Evolutionary conservation across 1,139 yeast species (phyloP).

Genomic region (Scheffersomyces quercinus): DNA sequence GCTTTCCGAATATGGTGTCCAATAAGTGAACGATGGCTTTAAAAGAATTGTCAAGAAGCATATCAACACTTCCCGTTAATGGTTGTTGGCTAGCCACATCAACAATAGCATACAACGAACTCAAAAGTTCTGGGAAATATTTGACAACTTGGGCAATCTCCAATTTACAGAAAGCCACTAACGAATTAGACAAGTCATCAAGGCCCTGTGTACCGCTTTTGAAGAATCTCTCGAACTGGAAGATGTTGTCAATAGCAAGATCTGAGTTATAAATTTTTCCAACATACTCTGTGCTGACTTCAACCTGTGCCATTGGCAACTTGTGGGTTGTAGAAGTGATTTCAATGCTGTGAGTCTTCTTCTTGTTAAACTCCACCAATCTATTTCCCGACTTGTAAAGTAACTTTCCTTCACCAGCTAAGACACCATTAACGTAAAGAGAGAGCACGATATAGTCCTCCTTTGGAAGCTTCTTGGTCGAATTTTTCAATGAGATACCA

Average conservation of each 20-base stretch:
- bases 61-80: slow-evolving; percentile 29
- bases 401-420: slow-evolving; percentile 56
- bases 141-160: slow-evolving; percentile 51
- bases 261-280: slow-evolving; percentile 72
- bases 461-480: slow-evolving; percentile 32
- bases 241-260: slow-evolving; percentile 53
- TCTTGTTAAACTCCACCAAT: slow-evolving; percentile 43
- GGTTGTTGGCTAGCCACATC: slow-evolving; percentile 27
- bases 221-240: slow-evolving; percentile 55
- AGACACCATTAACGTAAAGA: slow-evolving; percentile 64
- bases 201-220: slow-evolving; percentile 44
- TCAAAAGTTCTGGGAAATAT: slow-evolving; percentile 53
- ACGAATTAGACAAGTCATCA: slow-evolving; percentile 43
- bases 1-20: slow-evolving; percentile 66
- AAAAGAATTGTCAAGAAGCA: slow-evolving; percentile 43
- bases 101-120: slow-evolving; percentile 44
- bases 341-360: slow-evolving; percentile 36
- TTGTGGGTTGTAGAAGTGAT: slow-evolving; percentile 34
- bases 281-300: slow-evolving; percentile 63
- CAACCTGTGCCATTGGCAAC: slow-evolving; percentile 52
- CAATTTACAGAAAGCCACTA: slow-evolving; percentile 42
- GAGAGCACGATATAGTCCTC: slow-evolving; percentile 60
- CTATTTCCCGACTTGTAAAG: slow-evolving; percentile 43
- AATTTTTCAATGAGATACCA: slow-evolving; percentile 47
- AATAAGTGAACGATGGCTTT: slow-evolving; percentile 60